Evolutionary conservation across 495 filamentous ascomycete genomes (phyloP).

Genomic region (Penicillium verhagenii): DNA sequence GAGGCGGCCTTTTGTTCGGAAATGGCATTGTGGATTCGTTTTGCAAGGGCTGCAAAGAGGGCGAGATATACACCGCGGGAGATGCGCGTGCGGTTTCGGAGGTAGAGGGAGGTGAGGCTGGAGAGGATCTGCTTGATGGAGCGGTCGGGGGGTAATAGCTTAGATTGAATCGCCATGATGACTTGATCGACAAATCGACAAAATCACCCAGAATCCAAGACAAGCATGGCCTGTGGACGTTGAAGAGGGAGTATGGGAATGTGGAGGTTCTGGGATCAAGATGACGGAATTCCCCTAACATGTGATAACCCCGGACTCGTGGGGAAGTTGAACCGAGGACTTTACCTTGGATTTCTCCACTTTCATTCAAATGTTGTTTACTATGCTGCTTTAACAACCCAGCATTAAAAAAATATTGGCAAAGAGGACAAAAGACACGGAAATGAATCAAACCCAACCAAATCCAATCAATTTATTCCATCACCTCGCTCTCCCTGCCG

Average conservation of each 20-base stretch:
- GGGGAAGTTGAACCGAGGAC: slow-evolving; percentile 31
- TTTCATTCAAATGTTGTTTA: too few species aligned
- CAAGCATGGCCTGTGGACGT: slow-evolving; percentile 30
- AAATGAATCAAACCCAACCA: too few species aligned
- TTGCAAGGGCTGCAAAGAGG: slow-evolving; percentile 82
- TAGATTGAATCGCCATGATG: slow-evolving; percentile 79
- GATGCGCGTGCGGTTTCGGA: slow-evolving; percentile 81
- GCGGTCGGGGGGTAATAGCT: slow-evolving; percentile 66
- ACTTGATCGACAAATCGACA: slow-evolving; percentile 14
- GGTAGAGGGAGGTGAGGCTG: slow-evolving; percentile 72
- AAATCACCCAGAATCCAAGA: slow-evolving; percentile 37
- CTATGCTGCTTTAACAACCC: too few species aligned
- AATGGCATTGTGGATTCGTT: slow-evolving; percentile 88
- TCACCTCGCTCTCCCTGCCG: too few species aligned
- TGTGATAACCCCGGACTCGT: slow-evolving; percentile 31
- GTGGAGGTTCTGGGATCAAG: slow-evolving; percentile 1
- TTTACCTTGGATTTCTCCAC: background rate
- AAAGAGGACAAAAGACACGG: too few species aligned
- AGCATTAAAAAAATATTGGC: too few species aligned
- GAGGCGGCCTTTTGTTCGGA: slow-evolving; percentile 90
- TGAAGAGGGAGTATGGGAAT: slow-evolving; percentile 5
- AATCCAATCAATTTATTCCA: too few species aligned
- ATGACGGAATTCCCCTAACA: slow-evolving; percentile 20
- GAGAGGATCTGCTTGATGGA: slow-evolving; percentile 73
- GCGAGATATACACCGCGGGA: slow-evolving; percentile 89